Evolutionary conservation across 2,329 filamentous ascomycete genomes (phyloP), one percentile per base, ranked within the genome.

Genomic region (Penicillium capsulatum): DNA sequence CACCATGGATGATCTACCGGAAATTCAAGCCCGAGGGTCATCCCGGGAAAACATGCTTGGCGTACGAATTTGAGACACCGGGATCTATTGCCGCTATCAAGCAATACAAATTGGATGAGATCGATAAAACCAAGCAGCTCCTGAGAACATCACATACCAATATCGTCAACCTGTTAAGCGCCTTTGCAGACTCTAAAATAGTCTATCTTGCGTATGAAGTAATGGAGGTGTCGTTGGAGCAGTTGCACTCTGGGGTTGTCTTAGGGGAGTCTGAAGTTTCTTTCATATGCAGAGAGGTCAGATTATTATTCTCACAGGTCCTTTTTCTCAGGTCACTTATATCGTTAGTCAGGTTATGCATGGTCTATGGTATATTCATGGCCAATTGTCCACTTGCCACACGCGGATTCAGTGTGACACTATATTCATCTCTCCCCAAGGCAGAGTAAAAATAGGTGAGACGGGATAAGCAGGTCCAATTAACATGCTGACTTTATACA

Each of bases 281-380:
- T 26, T 38, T 38, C 7, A 38, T 38, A 30, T 38, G 20, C 29
- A 38, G 27, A 17, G 36, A 38, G 36, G 36, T 38, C 7, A 38
- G 36, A 30, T 28, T 28, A 6, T 28, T 28, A n/a, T 31, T 30
- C 17, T 20, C 14, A 13, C 5, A 37, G 7, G 11, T 0, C 17
- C 29, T 17, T 22, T 10, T 5, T 22, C 17, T 37, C 31, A 28
- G 28, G 16, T 17, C 6, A 37, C 35, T 37, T 9, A 37, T 37
- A 37, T 37, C 26, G 13, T n/a, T 28, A 28, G 11, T 17, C 17
- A 37, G 28, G 3, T 37, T 37, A 10, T 28, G 11, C 11, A 38
- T 27, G 20, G 36, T 20, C 36, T 38, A 15, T 38, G 29, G 36
- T 38, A 38, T 38, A 38, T 38, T 33, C 36, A 38, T 26, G 24